phyloP scores from a whole-genome alignment of 2,329 filamentous ascomycete genomes.

The Cladosporium colombiae region DNA sequence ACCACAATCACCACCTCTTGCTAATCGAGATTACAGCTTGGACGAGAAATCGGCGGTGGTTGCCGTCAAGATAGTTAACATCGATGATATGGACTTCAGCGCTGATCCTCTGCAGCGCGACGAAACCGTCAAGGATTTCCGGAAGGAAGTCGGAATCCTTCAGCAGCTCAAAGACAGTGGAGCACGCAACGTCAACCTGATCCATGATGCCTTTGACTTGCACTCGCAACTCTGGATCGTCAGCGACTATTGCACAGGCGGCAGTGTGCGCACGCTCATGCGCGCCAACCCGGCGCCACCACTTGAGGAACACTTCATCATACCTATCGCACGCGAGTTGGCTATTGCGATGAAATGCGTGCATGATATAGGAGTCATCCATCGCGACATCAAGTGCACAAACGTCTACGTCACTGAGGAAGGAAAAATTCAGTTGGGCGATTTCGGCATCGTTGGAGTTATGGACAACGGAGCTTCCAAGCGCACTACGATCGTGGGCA shows the following conservation, averaged over 20 bases:
- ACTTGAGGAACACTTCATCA: constrained; percentile 62
- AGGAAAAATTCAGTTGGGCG: constrained; percentile 76
- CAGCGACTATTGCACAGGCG: constrained; percentile 82
- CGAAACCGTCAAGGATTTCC: constrained; percentile 59
- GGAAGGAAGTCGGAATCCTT: constrained; percentile 66
- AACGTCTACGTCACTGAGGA: constrained; percentile 79
- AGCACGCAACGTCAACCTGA: constrained; percentile 77
- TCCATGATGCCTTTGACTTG: constrained; percentile 76
- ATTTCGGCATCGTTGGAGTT: constrained; percentile 80
- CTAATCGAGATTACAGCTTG: constrained; percentile 9
- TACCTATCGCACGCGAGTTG: constrained; percentile 64
- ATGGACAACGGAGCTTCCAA: constrained; percentile 73
- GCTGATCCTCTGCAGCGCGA: constrained; percentile 60
- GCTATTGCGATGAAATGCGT: constrained; percentile 62
- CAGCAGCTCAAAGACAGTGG: constrained; percentile 72
- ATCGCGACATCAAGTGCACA: constrained; percentile 68
- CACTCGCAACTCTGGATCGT: constrained; percentile 85
- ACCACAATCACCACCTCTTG: not conserved
- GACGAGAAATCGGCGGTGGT: constrained; percentile 52
- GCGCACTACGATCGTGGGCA: constrained; percentile 77
- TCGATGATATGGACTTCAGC: constrained; percentile 70
- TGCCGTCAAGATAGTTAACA: constrained; percentile 80
- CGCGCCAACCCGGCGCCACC: constrained; percentile 42
- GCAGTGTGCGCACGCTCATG: constrained; percentile 71
- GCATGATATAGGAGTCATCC: constrained; percentile 66